Conservation (phyloP, 768 basidiomycete species). For the Pholiota molesta region DNA sequence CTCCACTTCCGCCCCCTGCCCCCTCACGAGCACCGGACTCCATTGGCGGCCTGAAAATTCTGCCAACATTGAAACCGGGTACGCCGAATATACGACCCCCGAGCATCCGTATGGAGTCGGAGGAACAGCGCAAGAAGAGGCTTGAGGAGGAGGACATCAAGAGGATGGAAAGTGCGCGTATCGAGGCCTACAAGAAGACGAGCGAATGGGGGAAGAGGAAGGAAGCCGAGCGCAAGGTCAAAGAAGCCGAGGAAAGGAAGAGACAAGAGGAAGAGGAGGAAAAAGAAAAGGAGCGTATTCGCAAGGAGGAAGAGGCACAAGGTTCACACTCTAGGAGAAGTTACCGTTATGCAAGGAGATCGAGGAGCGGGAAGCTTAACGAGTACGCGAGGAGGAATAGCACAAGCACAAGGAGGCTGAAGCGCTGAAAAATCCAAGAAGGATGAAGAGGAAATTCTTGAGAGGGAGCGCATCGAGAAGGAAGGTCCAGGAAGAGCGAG, state of each 20-base stretch:
- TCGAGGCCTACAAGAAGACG: slow-evolving; percentile 47
- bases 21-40: too few species aligned
- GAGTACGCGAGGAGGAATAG: slow-evolving; percentile 38
- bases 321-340: slow-evolving; percentile 35
- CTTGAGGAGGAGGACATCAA: slow-evolving; percentile 52
- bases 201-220: slow-evolving; percentile 46
- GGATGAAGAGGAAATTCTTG: slow-evolving; percentile 48
- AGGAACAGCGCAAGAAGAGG: slow-evolving; percentile 45
- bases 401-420: slow-evolving; percentile 41
- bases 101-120: slow-evolving; percentile 67
- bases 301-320: slow-evolving; percentile 51
- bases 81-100: slow-evolving; percentile 38
- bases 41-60: too few species aligned
- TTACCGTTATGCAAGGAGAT: slow-evolving; percentile 48
- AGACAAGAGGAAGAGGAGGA: slow-evolving; percentile 45
- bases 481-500: slow-evolving; percentile 40
- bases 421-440: slow-evolving; percentile 41
- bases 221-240: slow-evolving; percentile 39
- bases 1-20: too few species aligned
- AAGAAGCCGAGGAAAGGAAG: slow-evolving; percentile 46
- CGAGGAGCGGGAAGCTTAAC: slow-evolving; percentile 37
- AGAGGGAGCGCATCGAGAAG: slow-evolving; percentile 34
- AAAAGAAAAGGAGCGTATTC: slow-evolving; percentile 36
- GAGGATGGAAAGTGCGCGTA: slow-evolving; percentile 43
- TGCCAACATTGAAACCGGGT: too few species aligned